Conservation (phyloP, 768 basidiomycete genomes). For the Mycena pura region DNA sequence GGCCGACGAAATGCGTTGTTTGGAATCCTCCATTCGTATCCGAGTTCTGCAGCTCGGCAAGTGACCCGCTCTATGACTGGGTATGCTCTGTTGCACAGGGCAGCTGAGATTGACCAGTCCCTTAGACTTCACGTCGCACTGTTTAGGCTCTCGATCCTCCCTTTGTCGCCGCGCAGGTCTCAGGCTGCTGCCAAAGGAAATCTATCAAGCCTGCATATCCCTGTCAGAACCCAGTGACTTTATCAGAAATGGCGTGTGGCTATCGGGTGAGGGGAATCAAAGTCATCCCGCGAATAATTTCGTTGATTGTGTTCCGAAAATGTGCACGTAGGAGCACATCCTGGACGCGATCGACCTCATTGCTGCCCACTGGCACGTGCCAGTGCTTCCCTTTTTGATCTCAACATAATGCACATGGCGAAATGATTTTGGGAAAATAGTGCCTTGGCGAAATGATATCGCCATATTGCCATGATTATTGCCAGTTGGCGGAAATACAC, state of each 20-base stretch:
- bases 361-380: constrained; percentile 74
- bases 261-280: constrained; percentile 52
- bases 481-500: no score
- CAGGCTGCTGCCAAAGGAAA: constrained; percentile 52
- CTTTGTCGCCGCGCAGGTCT: constrained; percentile 59
- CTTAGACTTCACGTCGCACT: not conserved
- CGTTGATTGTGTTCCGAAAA: not conserved
- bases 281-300: no score
- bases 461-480: no score
- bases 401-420: no score
- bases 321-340: constrained; percentile 48
- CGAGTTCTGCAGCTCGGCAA: constrained; percentile 76
- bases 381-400: constrained; percentile 66
- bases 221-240: no score
- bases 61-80: constrained; percentile 69
- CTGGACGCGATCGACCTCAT: constrained; percentile 68
- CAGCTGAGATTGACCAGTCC: not conserved
- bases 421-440: no score
- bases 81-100: not conserved
- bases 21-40: constrained; percentile 59
- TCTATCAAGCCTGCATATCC: constrained; percentile 59
- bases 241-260: constrained; percentile 69
- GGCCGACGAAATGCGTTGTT: constrained; percentile 60
- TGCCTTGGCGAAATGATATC: no score
- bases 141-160: constrained; percentile 50